Base-by-base conservation (phyloP, 345 rosid genomes). In the Linum usitatissimum region DNA sequence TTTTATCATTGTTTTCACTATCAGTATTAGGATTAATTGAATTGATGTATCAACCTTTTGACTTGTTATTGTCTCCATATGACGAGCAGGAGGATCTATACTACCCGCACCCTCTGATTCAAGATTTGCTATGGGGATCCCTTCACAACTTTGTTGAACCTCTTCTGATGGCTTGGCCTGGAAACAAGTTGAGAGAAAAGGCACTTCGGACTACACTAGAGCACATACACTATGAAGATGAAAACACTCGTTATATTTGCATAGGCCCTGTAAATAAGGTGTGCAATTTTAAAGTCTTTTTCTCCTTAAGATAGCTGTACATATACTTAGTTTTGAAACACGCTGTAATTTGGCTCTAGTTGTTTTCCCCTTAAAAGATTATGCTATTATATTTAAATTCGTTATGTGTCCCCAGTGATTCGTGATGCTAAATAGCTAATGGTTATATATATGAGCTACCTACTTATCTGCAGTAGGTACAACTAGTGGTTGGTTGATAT, bases 141-240 rank as follows among this genome's bases (percentile, higher is more conserved):
- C 62, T 59, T 59, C 42, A 59, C 62, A 6, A 28, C 17, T 12
- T 36, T 13, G 30, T 23, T 30, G 62, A 59, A 3, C 62, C 62
- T 30, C 1, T 59, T 9, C 34, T 59, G 1, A 59, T 13, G 20
- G 18, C 39, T 13, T 59, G 62, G 62, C 62, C 62, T 28, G 18
- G 30, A 10, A 34, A 34, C 15, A 59, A 18, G 42, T 59, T 59
- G 40, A 23, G 62, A 18, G 62, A 28, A n/a, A 59, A 59, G 15
- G 62, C 62, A 14, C 19, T 59, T 31, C 39, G 30, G 18, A 59
- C 62, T 10, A 36, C 34, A 30, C 28, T 59, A 38, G 18, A 59
- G 40, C 62, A 59, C 34, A 31, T 59, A 31, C 62, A 59, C 42
- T 59, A 59, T 30, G 62, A 59, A 59, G 62, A 59, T 59, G 62